Percentiles rank a stretch among this genome's conserved stretches.
These are phyloP conservation scores for Iris macrosiphon DNA, from an alignment of 106 monocot species.

Conservation along the genomic window DNA sequence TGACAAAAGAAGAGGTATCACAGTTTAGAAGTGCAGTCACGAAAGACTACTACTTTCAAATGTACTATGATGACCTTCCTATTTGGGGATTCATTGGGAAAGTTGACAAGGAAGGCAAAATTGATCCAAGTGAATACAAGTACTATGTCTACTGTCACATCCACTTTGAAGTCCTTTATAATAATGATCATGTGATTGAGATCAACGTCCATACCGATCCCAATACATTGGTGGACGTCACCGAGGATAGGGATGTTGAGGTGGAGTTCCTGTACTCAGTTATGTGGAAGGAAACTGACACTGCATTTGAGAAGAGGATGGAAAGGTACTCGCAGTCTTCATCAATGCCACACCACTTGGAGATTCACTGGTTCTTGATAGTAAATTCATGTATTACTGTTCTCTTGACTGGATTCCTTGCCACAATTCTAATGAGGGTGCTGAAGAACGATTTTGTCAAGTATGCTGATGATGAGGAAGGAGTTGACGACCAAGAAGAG, in stretches of 20 bases:
- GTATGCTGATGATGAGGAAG: slow-evolving; percentile 15
- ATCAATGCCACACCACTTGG: slow-evolving; percentile 33
- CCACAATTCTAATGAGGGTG: slow-evolving; percentile 56
- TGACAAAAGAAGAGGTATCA: slow-evolving; percentile 45
- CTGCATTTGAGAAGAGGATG: slow-evolving; percentile 60
- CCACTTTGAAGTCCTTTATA: slow-evolving; percentile 42
- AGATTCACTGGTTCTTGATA: slow-evolving; percentile 67
- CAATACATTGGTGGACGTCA: slow-evolving; percentile 39
- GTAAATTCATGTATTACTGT: slow-evolving; percentile 62
- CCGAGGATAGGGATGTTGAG: slow-evolving; percentile 40
- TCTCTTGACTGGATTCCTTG: slow-evolving; percentile 53
- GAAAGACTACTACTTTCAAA: slow-evolving; percentile 62
- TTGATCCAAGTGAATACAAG: slow-evolving; percentile 39
- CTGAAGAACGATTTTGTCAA: slow-evolving; percentile 62
- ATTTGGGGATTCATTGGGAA: slow-evolving; percentile 69
- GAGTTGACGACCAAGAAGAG: slow-evolving; percentile 8
- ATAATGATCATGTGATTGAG: slow-evolving; percentile 46
- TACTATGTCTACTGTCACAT: slow-evolving; percentile 43
- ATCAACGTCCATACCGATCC: slow-evolving; percentile 33
- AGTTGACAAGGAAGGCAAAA: slow-evolving; percentile 37
- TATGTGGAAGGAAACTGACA: slow-evolving; percentile 45
- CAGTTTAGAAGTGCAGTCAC: slow-evolving; percentile 37
- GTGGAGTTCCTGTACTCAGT: slow-evolving; percentile 50
- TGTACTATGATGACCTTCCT: slow-evolving; percentile 66
- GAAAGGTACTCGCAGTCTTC: slow-evolving; percentile 55